These are phyloP conservation scores for Graphiopsis chlorocephala DNA, from an alignment of 2,329 filamentous ascomycete genomes.

Conservation along the genomic window DNA sequence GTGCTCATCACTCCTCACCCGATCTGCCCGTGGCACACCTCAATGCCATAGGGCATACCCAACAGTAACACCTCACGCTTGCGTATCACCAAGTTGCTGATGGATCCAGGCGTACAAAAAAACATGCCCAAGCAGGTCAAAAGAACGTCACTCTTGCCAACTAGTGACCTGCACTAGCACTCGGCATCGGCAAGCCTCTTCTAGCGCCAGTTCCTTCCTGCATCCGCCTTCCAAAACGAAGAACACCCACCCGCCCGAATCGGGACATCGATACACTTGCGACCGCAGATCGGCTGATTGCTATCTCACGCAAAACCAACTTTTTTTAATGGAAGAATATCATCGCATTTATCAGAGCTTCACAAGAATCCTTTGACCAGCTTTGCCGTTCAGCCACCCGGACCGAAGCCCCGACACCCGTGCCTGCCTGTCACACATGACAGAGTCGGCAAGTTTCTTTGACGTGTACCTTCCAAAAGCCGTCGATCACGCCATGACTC, in stretches of 20 bases:
- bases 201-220: background rate
- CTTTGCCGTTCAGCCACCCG: background rate
- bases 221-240: background rate
- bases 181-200: slow-evolving; percentile 1
- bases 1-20: background rate
- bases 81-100: background rate
- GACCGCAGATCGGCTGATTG: background rate
- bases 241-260: background rate
- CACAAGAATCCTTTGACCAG: background rate
- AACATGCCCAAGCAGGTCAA: background rate
- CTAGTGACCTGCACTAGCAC: background rate
- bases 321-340: background rate
- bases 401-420: background rate
- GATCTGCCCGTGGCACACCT: background rate
- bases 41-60: background rate
- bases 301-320: background rate
- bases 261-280: background rate
- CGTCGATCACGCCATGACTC: background rate
- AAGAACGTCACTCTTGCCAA: background rate
- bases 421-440: background rate
- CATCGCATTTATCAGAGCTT: background rate
- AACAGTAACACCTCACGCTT: background rate
- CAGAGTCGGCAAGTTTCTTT: background rate
- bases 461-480: too few species aligned
- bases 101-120: background rate